phyloP scores from a whole-genome alignment of 352 stramenopile species.

The Poterioochromonas sp. region DNA sequence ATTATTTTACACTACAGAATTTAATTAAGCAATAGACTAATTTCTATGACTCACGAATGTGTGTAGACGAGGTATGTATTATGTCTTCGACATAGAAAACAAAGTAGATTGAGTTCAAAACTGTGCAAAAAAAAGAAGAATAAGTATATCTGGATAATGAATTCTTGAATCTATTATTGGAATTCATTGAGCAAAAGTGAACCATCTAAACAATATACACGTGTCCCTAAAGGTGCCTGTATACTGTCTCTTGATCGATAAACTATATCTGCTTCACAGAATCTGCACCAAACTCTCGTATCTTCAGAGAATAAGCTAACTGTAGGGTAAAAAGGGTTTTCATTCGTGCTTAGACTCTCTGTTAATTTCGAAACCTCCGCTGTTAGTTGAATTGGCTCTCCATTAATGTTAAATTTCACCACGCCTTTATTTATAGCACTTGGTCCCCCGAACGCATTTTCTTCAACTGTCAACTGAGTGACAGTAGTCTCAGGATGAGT shows the following conservation, averaged over 20 bases:
- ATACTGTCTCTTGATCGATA: neutral
- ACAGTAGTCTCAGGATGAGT: neutral
- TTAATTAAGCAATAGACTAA: too few species aligned
- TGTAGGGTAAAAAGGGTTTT: neutral
- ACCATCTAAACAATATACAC: slow-evolving; percentile 26
- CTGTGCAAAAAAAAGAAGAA: too few species aligned
- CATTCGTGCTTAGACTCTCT: neutral
- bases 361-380: neutral
- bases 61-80: too few species aligned
- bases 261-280: slow-evolving; percentile 17
- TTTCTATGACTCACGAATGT: too few species aligned
- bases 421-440: neutral
- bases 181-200: slow-evolving; percentile 3
- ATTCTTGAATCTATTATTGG: neutral
- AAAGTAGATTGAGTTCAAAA: too few species aligned
- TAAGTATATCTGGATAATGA: neutral
- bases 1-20: too few species aligned
- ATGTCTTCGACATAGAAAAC: too few species aligned
- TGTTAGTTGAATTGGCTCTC: neutral
- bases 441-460: too few species aligned
- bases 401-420: slow-evolving; percentile 7
- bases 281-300: slow-evolving; percentile 5
- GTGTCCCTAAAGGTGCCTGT: neutral
- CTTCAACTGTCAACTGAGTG: neutral
- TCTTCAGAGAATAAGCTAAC: slow-evolving; percentile 10